Base-by-base conservation (phyloP, 495 filamentous ascomycete species). In the Hyaloscypha bicolor region DNA sequence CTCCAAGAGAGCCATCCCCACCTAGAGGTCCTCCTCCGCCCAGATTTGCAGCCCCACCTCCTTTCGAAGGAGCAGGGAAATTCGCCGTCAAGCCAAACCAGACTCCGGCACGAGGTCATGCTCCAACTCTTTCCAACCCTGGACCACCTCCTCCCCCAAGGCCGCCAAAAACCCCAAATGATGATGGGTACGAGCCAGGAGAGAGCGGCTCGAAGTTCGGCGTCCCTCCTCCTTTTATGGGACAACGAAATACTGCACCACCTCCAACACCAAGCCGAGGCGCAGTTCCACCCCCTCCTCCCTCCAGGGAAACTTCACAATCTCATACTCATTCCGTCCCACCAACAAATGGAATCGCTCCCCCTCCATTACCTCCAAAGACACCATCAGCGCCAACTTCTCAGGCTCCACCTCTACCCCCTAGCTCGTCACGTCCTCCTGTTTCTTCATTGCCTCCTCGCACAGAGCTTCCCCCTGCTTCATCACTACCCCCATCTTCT, bases 91-190 rank as follows among this genome's bases (percentile, higher is more conserved):
- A 88, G 71, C 78, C 81, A 22, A 82, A 79, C 21, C 86, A 85
- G 37, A 73, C 80, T 8, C 79, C 82, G 11, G 73, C 77, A 35
- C 81, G 89, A 65, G 80, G 82, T 48, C 81, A 88, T 64, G 86
- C 90, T 51, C 66, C 79, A 31, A 90, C 89, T 12, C 77, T 86
- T 16, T 78, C 85, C 22, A 86, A 84, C 51, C 81, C 90, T 25
- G 93, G 89, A 2, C 92, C 94, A 21, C 90, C 92, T 4, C 93
- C 93, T 39, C 93, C 93, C 22, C 93, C 93, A 9, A 83, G 92
- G 70, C 93, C 94, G 45, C 91, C 94, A 2, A 97, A 97, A 77
- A 91, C 87, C 4, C 91, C 93, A 4, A 80, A 93, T 72, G 91
- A 94, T 35, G 91, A 93, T 22, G 72, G 51, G 11, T 70, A 73